Evolutionary conservation across 2,329 filamentous ascomycete species (phyloP).

Genomic region (Immersiporthe knoxdaviesiana): DNA sequence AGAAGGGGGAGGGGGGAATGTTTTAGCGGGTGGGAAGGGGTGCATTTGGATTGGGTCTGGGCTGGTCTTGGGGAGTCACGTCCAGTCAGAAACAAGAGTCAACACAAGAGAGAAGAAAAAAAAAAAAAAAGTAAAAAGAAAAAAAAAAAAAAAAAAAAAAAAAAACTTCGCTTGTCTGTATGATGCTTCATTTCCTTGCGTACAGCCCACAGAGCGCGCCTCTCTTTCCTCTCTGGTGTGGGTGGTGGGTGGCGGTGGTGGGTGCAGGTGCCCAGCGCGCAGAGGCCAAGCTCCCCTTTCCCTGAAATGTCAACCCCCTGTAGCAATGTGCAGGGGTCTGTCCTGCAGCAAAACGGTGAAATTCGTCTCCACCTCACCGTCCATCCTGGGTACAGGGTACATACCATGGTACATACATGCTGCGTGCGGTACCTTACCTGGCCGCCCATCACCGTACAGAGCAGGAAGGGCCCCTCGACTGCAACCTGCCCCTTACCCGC

Average conservation of each 20-base stretch:
- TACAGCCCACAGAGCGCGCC: neutral
- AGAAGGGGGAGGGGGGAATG: constrained; percentile 7
- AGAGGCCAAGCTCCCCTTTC: constrained; percentile 26
- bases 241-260: too few species aligned
- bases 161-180: constrained; percentile 20
- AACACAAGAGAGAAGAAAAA: constrained; percentile 7
- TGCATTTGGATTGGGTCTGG: constrained; percentile 20
- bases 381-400: neutral
- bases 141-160: neutral
- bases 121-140: constrained; percentile 16
- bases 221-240: neutral
- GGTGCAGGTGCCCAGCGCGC: constrained; percentile 10
- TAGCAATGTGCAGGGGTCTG: constrained; percentile 21
- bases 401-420: neutral
- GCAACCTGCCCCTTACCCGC: constrained; percentile 15
- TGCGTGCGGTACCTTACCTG: neutral
- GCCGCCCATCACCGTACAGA: neutral
- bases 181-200: constrained; percentile 13
- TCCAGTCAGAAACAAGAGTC: constrained; percentile 13
- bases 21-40: neutral
- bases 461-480: neutral
- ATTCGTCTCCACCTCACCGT: constrained; percentile 14
- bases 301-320: constrained; percentile 13
- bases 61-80: constrained; percentile 21
- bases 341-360: constrained; percentile 26